phyloP scores from a whole-genome alignment of 805 yeast genomes.

The Wickerhamomyces xylosicus region DNA sequence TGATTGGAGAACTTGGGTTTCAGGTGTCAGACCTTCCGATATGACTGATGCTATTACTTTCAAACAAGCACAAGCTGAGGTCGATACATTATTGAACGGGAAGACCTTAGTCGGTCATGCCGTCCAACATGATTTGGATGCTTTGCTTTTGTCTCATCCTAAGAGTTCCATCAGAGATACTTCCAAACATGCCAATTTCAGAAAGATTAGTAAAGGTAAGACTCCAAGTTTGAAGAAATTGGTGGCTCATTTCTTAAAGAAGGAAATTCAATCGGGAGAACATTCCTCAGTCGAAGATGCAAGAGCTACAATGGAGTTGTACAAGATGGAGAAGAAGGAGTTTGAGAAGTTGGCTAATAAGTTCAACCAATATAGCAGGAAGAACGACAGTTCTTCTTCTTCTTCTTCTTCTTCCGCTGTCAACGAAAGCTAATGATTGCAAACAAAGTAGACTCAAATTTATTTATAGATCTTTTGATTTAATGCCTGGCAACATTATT shows the following conservation, averaged over 20 bases:
- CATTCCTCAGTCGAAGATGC: slow-evolving; percentile 93
- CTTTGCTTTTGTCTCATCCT: slow-evolving; percentile 61
- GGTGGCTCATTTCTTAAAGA: slow-evolving; percentile 41
- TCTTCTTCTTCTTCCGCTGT: too few relatives aligned
- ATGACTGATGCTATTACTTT: slow-evolving; percentile 61
- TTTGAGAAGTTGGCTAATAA: slow-evolving; percentile 36
- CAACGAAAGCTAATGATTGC: too few relatives aligned
- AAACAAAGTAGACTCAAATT: too few relatives aligned
- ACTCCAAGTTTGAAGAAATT: slow-evolving; percentile 67
- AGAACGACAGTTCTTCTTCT: too few relatives aligned
- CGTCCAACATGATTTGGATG: slow-evolving; percentile 64
- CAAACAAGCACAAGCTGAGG: slow-evolving; percentile 52
- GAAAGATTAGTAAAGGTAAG: slow-evolving; percentile 51
- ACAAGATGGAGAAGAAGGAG: slow-evolving; percentile 47
- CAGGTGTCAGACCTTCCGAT: slow-evolving; percentile 68
- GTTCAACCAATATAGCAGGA: neutral
- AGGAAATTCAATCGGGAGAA: slow-evolving; percentile 59
- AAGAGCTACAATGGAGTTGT: slow-evolving; percentile 76
- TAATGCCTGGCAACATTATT: too few relatives aligned
- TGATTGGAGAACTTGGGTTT: slow-evolving; percentile 90
- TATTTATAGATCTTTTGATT: too few relatives aligned
- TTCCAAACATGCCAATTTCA: slow-evolving; percentile 47
- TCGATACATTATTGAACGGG: slow-evolving; percentile 40
- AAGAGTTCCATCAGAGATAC: slow-evolving; percentile 62
- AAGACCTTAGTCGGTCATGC: slow-evolving; percentile 79